Percentiles rank a stretch among this genome's conserved stretches.
Evolutionary conservation across 306 rosid genomes (phyloP).

Genomic region (Styphnolobium japonicum): DNA sequence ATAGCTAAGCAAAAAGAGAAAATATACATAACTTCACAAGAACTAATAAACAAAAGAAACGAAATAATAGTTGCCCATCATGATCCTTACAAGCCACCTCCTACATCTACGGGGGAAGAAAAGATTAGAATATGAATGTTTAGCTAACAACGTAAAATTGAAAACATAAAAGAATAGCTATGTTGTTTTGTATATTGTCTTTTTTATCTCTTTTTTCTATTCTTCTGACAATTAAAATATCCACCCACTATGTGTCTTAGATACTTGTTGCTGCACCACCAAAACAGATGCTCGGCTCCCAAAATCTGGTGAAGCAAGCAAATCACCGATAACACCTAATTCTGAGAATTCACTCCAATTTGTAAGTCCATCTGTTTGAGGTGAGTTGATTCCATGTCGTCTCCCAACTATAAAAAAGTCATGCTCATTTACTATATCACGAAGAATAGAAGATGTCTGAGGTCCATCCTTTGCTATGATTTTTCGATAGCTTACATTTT

Average conservation of each 20-base stretch:
- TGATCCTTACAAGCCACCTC: not conserved
- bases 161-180: too few species aligned
- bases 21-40: too few species aligned
- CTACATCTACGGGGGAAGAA: too few species aligned
- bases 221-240: not conserved
- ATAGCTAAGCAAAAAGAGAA: too few species aligned
- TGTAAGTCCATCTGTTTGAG: slow-evolving; percentile 47
- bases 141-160: not conserved
- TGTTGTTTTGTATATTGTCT: not conserved
- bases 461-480: slow-evolving; percentile 15
- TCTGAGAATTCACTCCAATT: slow-evolving; percentile 72
- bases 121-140: not conserved
- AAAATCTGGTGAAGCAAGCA: slow-evolving; percentile 60
- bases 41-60: not conserved
- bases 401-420: slow-evolving; percentile 67
- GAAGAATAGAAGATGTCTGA: slow-evolving; percentile 25
- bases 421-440: slow-evolving; percentile 29
- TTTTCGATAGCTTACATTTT: slow-evolving; percentile 15
- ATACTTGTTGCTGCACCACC: slow-evolving; percentile 46
- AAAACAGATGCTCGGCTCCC: slow-evolving; percentile 44
- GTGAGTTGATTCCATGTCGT: slow-evolving; percentile 12
- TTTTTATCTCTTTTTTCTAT: not conserved
- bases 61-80: not conserved
- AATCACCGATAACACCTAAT: slow-evolving; percentile 60
- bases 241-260: not conserved